Percentiles rank a stretch among this genome's conserved stretches.
Conservation (phyloP, 2,329 filamentous ascomycete genomes). For the Periglandula ipomoeae region DNA sequence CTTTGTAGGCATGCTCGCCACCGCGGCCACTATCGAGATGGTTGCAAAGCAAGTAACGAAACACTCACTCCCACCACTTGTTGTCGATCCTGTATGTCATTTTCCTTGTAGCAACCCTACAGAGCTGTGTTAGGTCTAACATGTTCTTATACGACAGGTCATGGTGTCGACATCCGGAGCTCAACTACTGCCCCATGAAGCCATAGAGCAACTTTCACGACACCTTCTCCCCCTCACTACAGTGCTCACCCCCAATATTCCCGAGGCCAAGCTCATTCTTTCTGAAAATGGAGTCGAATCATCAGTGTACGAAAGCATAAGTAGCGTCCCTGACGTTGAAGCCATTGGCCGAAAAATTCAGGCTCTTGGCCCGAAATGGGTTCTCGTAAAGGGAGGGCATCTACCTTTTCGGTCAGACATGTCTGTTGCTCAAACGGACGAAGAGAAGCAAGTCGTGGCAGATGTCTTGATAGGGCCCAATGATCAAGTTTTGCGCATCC, state of each 20-base stretch:
- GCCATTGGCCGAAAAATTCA: slow-evolving; percentile 57
- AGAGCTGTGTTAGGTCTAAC: slow-evolving; percentile 3
- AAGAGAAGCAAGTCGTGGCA: slow-evolving; percentile 58
- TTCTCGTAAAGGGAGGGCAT: slow-evolving; percentile 88
- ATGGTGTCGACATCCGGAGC: slow-evolving; percentile 85
- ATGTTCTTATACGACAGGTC: slow-evolving; percentile 45
- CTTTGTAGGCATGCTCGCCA: slow-evolving; percentile 28
- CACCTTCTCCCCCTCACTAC: slow-evolving; percentile 57
- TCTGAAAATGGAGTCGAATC: slow-evolving; percentile 32
- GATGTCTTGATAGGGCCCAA: slow-evolving; percentile 64
- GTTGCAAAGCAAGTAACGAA: slow-evolving; percentile 22
- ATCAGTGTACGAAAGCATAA: slow-evolving; percentile 30
- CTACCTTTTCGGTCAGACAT: slow-evolving; percentile 62
- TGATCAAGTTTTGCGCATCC: slow-evolving; percentile 48
- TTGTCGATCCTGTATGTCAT: slow-evolving; percentile 28
- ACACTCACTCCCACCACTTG: slow-evolving; percentile 21
- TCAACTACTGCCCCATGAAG: slow-evolving; percentile 54
- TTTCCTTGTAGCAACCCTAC: no score
- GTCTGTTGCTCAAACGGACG: slow-evolving; percentile 45
- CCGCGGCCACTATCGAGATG: slow-evolving; percentile 27
- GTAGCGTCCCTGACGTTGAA: slow-evolving; percentile 57
- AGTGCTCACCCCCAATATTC: slow-evolving; percentile 68
- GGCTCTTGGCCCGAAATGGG: slow-evolving; percentile 63
- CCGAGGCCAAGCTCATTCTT: slow-evolving; percentile 61
- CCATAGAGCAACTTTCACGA: slow-evolving; percentile 50